A percentile compares a stretch with the other conserved stretches of the same genome.
phyloP scores from a whole-genome alignment of 1,284 basidiomycete genomes.

The Trichosporon ovoides region DNA sequence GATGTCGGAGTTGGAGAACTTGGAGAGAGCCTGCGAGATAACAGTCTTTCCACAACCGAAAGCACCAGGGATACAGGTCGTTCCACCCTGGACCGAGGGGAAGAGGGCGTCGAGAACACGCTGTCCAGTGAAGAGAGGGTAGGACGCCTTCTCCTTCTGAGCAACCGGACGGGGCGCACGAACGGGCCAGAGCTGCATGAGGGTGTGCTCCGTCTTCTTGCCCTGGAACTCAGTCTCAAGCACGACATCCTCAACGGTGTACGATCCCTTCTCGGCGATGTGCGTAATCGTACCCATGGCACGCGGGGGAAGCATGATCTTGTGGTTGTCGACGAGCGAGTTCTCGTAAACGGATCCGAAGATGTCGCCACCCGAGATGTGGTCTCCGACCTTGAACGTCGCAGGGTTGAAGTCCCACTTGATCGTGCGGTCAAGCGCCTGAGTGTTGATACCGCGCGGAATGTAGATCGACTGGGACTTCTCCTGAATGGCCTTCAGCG shows the following conservation, averaged over 20 bases:
- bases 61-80: constrained; percentile 97
- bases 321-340: constrained; percentile 92
- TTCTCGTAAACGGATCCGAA: constrained; percentile 96
- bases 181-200: constrained; percentile 99
- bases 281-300: constrained; percentile 91
- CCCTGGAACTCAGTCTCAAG: constrained; percentile 98
- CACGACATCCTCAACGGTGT: constrained; percentile 90
- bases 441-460: constrained; percentile 94
- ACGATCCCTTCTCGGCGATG: constrained; percentile 91
- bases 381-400: constrained; percentile 83
- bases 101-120: constrained; percentile 96
- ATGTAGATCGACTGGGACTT: constrained; percentile 98
- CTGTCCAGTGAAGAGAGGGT: constrained; percentile 92
- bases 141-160: constrained; percentile 89
- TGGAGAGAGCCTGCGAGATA: constrained; percentile 92
- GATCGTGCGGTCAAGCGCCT: constrained; percentile 80
- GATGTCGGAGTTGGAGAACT: constrained; percentile 99
- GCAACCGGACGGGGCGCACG: constrained; percentile 94
- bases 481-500: constrained; percentile 86
- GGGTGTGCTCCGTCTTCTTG: constrained; percentile 84
- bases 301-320: constrained; percentile 91
- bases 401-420: constrained; percentile 96
- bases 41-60: constrained; percentile 98
- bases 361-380: constrained; percentile 93
- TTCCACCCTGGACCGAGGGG: constrained; percentile 98